Conservation (phyloP, 2,329 filamentous ascomycete species). For the Chrysoporthe cubensis region DNA sequence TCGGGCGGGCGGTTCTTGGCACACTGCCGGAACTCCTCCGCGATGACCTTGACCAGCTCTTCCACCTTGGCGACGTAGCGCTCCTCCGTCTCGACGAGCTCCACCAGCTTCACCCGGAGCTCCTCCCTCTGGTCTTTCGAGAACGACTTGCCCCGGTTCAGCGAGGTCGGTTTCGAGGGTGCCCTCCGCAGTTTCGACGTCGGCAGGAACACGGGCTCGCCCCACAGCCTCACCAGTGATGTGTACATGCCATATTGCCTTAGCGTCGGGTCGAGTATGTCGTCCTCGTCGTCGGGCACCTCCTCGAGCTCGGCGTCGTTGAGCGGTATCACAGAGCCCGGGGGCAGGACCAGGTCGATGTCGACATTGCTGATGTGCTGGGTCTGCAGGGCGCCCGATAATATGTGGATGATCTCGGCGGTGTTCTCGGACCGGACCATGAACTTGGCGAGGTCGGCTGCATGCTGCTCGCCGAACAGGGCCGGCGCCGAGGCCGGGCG, state of each 20-base stretch:
- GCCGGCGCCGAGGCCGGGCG: conserved; percentile 67
- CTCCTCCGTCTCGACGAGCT: conserved; percentile 91
- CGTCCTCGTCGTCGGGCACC: conserved; percentile 65
- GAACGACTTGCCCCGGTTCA: conserved; percentile 79
- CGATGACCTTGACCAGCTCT: conserved; percentile 80
- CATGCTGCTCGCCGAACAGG: conserved; percentile 90
- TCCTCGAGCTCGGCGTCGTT: conserved; percentile 63
- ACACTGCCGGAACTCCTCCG: conserved; percentile 76
- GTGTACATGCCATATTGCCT: conserved; percentile 79
- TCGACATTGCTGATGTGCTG: conserved; percentile 86
- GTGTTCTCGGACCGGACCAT: conserved; percentile 84
- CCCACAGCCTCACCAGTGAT: conserved; percentile 76
- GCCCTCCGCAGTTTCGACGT: conserved; percentile 83
- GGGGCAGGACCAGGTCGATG: conserved; percentile 82
- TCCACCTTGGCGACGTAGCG: conserved; percentile 89
- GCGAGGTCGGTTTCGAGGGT: conserved; percentile 80
- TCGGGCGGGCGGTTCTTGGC: conserved; percentile 60
- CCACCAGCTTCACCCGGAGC: conserved; percentile 84
- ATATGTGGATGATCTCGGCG: conserved; percentile 69
- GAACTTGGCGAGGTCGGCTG: conserved; percentile 82
- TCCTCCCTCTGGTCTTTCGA: conserved; percentile 81
- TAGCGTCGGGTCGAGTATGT: conserved; percentile 65
- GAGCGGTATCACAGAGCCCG: conserved; percentile 72
- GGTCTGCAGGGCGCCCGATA: conserved; percentile 77
- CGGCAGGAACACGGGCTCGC: conserved; percentile 83